Conservation (phyloP, 2,329 filamentous ascomycete species). For the Sclerotinia glacialis region DNA sequence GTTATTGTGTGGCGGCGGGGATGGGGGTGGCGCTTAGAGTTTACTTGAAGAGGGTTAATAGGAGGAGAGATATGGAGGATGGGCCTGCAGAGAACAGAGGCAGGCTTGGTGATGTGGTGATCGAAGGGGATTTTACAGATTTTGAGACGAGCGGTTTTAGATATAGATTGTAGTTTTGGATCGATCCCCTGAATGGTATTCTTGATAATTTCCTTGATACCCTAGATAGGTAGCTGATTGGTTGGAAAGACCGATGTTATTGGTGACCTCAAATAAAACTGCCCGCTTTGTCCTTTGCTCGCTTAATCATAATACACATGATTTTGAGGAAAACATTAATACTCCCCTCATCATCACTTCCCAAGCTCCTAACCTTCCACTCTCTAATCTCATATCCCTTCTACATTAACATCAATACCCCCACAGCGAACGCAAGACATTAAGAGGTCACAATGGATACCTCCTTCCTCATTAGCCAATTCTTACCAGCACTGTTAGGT, state of each 20-base stretch:
- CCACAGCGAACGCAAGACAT: no score
- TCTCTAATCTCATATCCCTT: constrained; percentile 35
- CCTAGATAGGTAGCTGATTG: no score
- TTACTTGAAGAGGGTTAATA: constrained; percentile 31
- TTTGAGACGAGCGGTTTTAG: constrained; percentile 1
- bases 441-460: no score
- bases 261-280: no score
- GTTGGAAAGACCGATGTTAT: no score
- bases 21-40: constrained; percentile 27
- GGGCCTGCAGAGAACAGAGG: background rate
- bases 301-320: no score
- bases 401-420: constrained; percentile 38
- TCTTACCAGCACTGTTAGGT: no score
- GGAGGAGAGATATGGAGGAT: constrained; percentile 18
- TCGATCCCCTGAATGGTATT: background rate
- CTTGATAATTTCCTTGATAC: background rate
- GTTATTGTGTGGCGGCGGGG: constrained; percentile 28
- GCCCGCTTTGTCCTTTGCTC: no score
- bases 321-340: background rate
- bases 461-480: no score
- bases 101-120: no score
- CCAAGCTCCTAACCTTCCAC: constrained; percentile 23
- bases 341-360: constrained; percentile 36
- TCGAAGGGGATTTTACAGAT: constrained; percentile 1
- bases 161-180: constrained; percentile 9